Conservation (phyloP, 75 land plant species). For the Selaginella moellendorffii region DNA sequence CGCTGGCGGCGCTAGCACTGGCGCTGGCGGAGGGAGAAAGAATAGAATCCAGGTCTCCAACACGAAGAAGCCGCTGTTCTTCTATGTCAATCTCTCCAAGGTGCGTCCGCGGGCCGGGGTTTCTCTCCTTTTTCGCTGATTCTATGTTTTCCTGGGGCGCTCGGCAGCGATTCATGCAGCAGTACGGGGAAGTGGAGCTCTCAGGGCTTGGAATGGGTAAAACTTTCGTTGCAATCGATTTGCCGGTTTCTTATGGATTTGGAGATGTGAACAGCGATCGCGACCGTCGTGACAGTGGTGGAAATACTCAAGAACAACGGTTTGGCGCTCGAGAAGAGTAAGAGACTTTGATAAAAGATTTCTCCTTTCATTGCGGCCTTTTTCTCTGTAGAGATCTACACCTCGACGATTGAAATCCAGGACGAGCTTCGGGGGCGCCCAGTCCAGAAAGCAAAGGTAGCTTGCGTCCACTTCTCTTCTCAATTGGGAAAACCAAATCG, state of each 20-base stretch:
- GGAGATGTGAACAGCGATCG: neutral
- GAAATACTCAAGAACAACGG: slow-evolving; percentile 10
- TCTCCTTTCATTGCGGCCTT: too few species aligned
- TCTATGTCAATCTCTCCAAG: neutral
- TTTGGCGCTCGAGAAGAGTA: slow-evolving; percentile 2
- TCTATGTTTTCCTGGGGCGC: too few species aligned
- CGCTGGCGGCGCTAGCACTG: neutral
- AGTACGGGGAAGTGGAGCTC: neutral
- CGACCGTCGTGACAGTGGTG: neutral
- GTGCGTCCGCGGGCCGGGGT: too few species aligned
- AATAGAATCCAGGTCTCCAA: neutral
- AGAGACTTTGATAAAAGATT: neutral
- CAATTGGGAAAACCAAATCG: neutral
- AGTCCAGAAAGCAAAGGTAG: slow-evolving; percentile 9
- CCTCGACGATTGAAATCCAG: neutral
- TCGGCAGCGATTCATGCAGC: neutral
- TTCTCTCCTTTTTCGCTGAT: neutral
- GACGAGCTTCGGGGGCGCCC: slow-evolving; percentile 3
- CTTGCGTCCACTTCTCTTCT: neutral
- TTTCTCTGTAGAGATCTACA: neutral
- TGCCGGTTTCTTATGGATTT: neutral
- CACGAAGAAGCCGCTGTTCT: neutral
- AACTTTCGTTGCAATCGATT: neutral
- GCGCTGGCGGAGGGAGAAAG: neutral
- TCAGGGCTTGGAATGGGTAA: neutral